Evolutionary conservation across 805 yeast species (phyloP).

Genomic region (Candida qinlingensis): DNA sequence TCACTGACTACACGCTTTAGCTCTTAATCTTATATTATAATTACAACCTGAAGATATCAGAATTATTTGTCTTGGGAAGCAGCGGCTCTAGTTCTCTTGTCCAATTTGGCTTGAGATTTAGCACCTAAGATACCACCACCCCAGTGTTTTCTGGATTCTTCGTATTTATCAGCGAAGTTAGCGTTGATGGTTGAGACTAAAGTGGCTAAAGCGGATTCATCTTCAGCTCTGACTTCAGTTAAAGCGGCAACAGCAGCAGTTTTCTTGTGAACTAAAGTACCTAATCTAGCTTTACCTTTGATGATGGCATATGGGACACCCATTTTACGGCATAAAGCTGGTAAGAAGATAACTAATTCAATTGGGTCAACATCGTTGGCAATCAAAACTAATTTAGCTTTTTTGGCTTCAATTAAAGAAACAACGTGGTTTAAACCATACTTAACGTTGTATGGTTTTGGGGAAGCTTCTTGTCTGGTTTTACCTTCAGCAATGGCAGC

Average conservation of each 20-base stretch:
- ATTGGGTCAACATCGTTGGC: slow-evolving; percentile 99
- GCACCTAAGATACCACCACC: slow-evolving; percentile 99
- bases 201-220: slow-evolving; percentile 91
- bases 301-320: slow-evolving; percentile 98
- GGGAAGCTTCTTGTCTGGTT: slow-evolving; percentile 92
- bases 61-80: slow-evolving; percentile 9
- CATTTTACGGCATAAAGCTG: slow-evolving; percentile 99
- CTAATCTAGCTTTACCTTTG: slow-evolving; percentile 98
- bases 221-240: slow-evolving; percentile 92
- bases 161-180: slow-evolving; percentile 91
- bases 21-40: slow-evolving; percentile 3
- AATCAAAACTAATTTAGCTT: slow-evolving; percentile 93
- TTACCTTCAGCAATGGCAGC: slow-evolving; percentile 98
- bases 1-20: neutral
- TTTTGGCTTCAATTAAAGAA: slow-evolving; percentile 95
- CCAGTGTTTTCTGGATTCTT: slow-evolving; percentile 97
- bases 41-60: slow-evolving; percentile 5
- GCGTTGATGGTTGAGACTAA: slow-evolving; percentile 89
- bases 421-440: slow-evolving; percentile 99
- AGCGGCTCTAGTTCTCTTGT: slow-evolving; percentile 20
- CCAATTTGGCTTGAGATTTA: slow-evolving; percentile 83
- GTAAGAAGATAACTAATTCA: slow-evolving; percentile 94
- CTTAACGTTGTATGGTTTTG: slow-evolving; percentile 95
- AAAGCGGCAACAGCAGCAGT: slow-evolving; percentile 96
- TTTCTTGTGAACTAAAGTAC: slow-evolving; percentile 96